Conservation (phyloP, 2,329 filamentous ascomycete genomes). For the Epichloe typhina region DNA sequence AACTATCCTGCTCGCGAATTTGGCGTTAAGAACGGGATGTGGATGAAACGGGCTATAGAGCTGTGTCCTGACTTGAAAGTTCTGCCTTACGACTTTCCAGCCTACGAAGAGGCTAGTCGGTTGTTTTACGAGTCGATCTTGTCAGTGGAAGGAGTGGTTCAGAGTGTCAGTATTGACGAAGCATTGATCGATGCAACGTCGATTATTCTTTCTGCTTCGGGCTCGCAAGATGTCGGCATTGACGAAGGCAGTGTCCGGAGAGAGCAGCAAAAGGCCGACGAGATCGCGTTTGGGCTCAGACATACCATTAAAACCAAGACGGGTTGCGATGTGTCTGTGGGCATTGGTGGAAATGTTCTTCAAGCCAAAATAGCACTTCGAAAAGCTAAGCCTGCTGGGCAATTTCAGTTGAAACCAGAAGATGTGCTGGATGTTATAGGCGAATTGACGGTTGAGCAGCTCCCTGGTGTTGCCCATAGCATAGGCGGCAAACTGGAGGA, state of each 20-base stretch:
- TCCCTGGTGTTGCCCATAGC: constrained; percentile 82
- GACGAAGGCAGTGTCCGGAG: constrained; percentile 58
- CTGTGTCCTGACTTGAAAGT: constrained; percentile 78
- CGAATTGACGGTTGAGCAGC: constrained; percentile 60
- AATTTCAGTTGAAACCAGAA: constrained; percentile 76
- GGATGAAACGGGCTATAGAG: constrained; percentile 86
- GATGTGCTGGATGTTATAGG: constrained; percentile 66
- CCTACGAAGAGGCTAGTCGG: constrained; percentile 82
- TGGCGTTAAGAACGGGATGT: constrained; percentile 96
- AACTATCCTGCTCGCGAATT: constrained; percentile 83
- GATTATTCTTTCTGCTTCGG: constrained; percentile 50
- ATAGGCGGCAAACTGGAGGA: constrained; percentile 81
- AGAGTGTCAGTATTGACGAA: constrained; percentile 96
- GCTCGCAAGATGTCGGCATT: constrained; percentile 49
- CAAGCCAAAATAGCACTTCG: constrained; percentile 83
- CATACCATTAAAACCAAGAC: constrained; percentile 60
- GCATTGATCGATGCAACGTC: constrained; percentile 74
- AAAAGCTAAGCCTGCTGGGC: constrained; percentile 88
- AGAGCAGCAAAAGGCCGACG: constrained; percentile 67
- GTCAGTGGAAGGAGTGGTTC: constrained; percentile 66
- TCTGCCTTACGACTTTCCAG: constrained; percentile 89
- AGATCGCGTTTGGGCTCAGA: constrained; percentile 52
- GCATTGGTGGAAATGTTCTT: constrained; percentile 82
- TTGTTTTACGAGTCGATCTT: constrained; percentile 80
- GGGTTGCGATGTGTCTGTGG: constrained; percentile 79